Evolutionary conservation across 2,329 filamentous ascomycete species (phyloP).

Genomic region (Alternaria longipes): DNA sequence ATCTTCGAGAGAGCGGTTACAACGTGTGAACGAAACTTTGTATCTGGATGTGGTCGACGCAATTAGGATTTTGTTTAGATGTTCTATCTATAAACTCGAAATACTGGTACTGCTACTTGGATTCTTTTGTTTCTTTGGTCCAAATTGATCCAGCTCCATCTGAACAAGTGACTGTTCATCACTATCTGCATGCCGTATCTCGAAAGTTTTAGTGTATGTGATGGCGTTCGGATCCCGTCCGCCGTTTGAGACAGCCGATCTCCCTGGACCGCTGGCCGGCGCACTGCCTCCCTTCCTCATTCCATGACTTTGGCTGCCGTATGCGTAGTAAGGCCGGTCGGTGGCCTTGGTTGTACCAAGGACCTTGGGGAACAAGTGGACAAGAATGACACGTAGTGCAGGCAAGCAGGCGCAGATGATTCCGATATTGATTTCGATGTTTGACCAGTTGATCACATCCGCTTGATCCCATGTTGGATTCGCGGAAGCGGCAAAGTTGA

Average conservation of each 20-base stretch:
- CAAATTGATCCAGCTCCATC: constrained; percentile 14
- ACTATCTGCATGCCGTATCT: constrained; percentile 20
- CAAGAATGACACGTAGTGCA: constrained; percentile 51
- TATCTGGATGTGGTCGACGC: background rate
- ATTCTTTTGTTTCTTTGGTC: constrained; percentile 5
- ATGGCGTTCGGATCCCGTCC: constrained; percentile 14
- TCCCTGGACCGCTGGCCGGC: constrained; percentile 8
- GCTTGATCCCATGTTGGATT: constrained; percentile 56
- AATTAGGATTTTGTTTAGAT: background rate
- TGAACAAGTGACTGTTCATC: constrained; percentile 23
- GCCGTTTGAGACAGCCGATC: constrained; percentile 4
- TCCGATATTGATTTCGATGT: constrained; percentile 55
- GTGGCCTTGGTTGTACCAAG: constrained; percentile 45
- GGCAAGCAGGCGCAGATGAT: constrained; percentile 59
- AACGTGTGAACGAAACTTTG: background rate
- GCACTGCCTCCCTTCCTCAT: constrained; percentile 33
- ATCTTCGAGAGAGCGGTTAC: background rate
- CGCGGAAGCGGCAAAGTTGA: constrained; percentile 53
- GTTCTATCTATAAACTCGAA: constrained; percentile 17
- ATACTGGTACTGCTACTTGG: constrained; percentile 19
- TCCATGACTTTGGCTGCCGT: constrained; percentile 29
- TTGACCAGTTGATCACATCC: constrained; percentile 54
- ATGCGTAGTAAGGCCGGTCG: constrained; percentile 23
- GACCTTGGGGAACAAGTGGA: constrained; percentile 49
- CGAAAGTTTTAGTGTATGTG: constrained; percentile 28